phyloP scores from a whole-genome alignment of 2,329 filamentous ascomycete genomes.

The Fusarium aywerte region DNA sequence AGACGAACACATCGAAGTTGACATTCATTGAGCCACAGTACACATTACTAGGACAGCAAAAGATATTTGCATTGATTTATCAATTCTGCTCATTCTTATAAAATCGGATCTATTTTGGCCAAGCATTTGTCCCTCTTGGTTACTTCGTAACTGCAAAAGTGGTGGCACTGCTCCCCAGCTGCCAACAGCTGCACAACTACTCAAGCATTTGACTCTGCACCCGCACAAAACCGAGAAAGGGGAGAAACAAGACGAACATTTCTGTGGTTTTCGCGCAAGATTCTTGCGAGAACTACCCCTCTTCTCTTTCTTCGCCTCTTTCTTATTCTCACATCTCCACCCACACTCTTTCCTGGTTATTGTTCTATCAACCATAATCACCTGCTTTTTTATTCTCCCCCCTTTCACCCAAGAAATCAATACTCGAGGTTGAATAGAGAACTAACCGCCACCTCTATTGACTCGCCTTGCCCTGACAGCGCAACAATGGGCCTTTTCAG shows the following conservation, averaged over 20 bases:
- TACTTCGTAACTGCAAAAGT: not conserved
- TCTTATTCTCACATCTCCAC: not conserved
- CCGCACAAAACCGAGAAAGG: not conserved
- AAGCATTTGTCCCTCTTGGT: not conserved
- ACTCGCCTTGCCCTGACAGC: not conserved
- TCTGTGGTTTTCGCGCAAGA: not conserved
- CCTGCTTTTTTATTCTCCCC: not conserved
- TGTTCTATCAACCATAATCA: slow-evolving; percentile 5
- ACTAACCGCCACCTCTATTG: not conserved
- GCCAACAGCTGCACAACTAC: slow-evolving; percentile 16
- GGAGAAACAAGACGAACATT: not conserved
- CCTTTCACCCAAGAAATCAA: not conserved
- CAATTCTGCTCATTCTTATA: not conserved
- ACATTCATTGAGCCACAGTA: not conserved
- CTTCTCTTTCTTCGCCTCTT: not conserved
- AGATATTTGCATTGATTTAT: not conserved
- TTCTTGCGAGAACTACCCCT: not conserved
- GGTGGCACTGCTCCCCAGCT: slow-evolving; percentile 29
- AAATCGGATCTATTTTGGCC: not conserved
- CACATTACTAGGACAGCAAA: not conserved
- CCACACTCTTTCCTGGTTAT: slow-evolving; percentile 18
- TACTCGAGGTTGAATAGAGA: not conserved
- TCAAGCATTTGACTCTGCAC: not conserved
- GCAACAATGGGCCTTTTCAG: slow-evolving; percentile 39
- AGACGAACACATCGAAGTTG: not conserved